Evolutionary conservation across 2,329 filamentous ascomycete genomes (phyloP), one percentile per base, ranked within the genome.

Genomic region (Fusarium pininemorale): DNA sequence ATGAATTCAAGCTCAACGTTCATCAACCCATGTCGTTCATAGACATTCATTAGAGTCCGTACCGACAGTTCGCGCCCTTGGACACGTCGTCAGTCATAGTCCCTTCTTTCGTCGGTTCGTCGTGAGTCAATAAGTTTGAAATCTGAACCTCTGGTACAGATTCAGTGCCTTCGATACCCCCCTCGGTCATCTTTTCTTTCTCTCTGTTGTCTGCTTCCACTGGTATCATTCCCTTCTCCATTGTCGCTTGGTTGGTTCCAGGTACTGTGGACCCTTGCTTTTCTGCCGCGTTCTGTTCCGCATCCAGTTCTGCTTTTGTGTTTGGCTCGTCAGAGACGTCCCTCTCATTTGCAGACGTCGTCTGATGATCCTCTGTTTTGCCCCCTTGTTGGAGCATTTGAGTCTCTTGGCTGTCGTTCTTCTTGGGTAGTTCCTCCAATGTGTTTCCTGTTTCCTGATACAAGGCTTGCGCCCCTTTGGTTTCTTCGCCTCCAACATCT

Each of bases 211-310:
- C 57, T 35, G 58, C 53, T 22, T 47, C 47, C 24, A 26, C 54
- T 41, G 13, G 48, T 53, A 38, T 37, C 47, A 50, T 24, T 41
- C 45, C 47, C 62, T 57, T 35, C 55, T 64, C 59, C 54, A 45
- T 68, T 57, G 59, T 74, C 18, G 63, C 69, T 74, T 72, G 62
- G 41, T 70, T 61, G 69, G 72, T 62, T 47, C 70, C 69, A 72
- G 76, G 76, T 78, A 45, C 76, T 77, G 76, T 78, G 48, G 42
- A 75, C 69, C 76, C 76, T 70, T 68, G 69, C 66, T 63, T 63
- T 64, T 77, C 63, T 65, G 65, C 56, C 63, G 63, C 55, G 47
- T 65, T 66, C 51, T 55, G 66, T 64, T 59, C 54, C 35, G 58
- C 50, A 41, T 57, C 64, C 67, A 42, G 54, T 63, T 70, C 66